Evolutionary conservation across 805 yeast genomes (phyloP).

Genomic region (Candida morakotiae): DNA sequence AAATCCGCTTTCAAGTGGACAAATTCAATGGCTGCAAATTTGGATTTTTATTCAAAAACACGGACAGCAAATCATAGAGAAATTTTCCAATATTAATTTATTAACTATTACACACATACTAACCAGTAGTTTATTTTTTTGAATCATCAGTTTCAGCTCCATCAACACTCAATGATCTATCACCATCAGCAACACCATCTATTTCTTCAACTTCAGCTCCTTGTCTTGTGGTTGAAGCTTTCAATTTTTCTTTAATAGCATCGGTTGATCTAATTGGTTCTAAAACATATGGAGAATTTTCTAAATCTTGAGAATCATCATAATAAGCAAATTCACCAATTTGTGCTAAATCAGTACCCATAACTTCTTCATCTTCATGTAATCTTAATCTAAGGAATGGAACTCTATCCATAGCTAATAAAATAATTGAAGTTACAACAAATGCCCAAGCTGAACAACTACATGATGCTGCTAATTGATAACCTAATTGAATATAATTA

Average conservation of each 20-base stretch:
- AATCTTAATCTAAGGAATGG: conserved; percentile 83
- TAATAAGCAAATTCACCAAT: conserved; percentile 84
- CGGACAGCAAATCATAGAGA: too few relatives aligned
- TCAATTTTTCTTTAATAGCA: conserved; percentile 29
- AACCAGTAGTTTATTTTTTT: conserved; percentile 7
- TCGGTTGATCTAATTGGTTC: conserved; percentile 71
- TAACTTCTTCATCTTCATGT: conserved; percentile 78
- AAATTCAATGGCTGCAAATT: too few relatives aligned
- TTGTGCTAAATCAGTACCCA: conserved; percentile 86
- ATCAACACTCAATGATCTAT: conserved; percentile 15
- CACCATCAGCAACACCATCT: conserved; percentile 15
- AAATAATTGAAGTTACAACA: conserved; percentile 63
- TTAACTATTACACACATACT: too few relatives aligned
- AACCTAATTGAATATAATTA: conserved; percentile 77
- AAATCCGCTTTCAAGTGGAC: too few relatives aligned
- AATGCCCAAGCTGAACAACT: conserved; percentile 77
- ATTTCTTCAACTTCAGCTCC: conserved; percentile 10
- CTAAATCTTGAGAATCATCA: conserved; percentile 55
- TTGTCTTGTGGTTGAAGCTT: conserved; percentile 19
- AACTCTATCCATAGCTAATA: conserved; percentile 63
- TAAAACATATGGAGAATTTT: conserved; percentile 52
- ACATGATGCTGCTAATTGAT: conserved; percentile 76
- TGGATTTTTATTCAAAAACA: too few relatives aligned
- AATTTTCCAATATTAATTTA: too few relatives aligned
- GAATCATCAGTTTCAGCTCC: conserved; percentile 15